phyloP scores from a whole-genome alignment of 805 yeast species.

The Sungouiella blattae region DNA sequence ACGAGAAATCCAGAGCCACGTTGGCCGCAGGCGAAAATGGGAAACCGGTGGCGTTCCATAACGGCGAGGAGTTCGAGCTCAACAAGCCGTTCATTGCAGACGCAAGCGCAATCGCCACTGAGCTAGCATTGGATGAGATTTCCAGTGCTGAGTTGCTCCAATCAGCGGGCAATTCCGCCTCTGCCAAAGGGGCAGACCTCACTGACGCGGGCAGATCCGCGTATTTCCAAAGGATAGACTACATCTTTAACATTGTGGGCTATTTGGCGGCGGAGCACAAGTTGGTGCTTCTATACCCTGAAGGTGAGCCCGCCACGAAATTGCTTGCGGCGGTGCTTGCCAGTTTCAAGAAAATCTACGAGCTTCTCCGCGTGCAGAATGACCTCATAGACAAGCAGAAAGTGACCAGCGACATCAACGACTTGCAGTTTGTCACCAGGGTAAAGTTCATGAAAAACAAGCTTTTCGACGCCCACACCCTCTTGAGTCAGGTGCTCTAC shows the following conservation, averaged over 20 bases:
- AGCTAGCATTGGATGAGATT: constrained; percentile 62
- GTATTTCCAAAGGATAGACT: constrained; percentile 67
- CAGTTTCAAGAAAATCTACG: constrained; percentile 59
- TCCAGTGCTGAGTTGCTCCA: constrained; percentile 67
- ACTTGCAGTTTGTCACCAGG: constrained; percentile 32
- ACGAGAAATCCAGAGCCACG: constrained; percentile 19
- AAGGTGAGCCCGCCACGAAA: constrained; percentile 1
- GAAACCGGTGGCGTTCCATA: constrained; percentile 42
- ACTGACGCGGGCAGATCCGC: constrained; percentile 64
- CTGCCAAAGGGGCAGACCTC: constrained; percentile 46
- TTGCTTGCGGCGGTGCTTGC: constrained; percentile 44
- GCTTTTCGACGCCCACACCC: constrained; percentile 65
- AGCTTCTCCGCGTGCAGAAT: constrained; percentile 50
- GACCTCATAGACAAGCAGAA: constrained; percentile 45
- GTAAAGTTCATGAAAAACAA: constrained; percentile 60
- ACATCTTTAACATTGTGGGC: constrained; percentile 63
- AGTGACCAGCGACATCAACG: constrained; percentile 50
- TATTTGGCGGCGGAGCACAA: constrained; percentile 21
- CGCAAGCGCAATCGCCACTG: constrained; percentile 55
- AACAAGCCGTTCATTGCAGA: constrained; percentile 63
- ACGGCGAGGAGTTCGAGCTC: constrained; percentile 56
- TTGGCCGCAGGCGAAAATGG: constrained; percentile 12
- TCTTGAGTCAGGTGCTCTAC: constrained; percentile 60
- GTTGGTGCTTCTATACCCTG: constrained; percentile 20
- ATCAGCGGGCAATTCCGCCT: constrained; percentile 35